Evolutionary conservation across 768 basidiomycete species (phyloP).

Genomic region (Pleurotus sapidus): DNA sequence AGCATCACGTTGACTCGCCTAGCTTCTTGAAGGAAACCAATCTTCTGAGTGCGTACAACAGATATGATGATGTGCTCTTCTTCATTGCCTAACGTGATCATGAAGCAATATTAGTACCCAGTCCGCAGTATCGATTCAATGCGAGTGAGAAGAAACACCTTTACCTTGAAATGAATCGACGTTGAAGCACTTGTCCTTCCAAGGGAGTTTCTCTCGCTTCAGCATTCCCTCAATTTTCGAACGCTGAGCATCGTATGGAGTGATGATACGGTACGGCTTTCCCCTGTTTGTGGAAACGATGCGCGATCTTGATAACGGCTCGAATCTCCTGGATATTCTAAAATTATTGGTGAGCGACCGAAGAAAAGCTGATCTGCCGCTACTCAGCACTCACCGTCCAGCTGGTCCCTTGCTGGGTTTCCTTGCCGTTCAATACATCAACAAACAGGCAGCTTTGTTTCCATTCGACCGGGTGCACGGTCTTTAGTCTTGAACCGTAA

Average conservation of each 20-base stretch:
- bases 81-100: conserved; percentile 56
- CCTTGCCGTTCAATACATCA: conserved; percentile 37
- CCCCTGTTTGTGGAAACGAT: conserved; percentile 33
- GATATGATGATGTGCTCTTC: conserved; percentile 73
- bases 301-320: conserved; percentile 43
- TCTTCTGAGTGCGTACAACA: conserved; percentile 54
- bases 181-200: conserved; percentile 68
- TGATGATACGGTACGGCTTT: conserved; percentile 57
- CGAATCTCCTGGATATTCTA: conserved; percentile 55
- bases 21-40: conserved; percentile 59
- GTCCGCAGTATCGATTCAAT: background rate
- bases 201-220: conserved; percentile 40
- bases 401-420: conserved; percentile 27
- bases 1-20: conserved; percentile 87
- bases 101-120: background rate
- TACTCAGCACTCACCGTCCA: conserved; percentile 31
- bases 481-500: conserved; percentile 51
- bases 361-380: background rate
- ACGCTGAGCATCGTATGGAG: conserved; percentile 74
- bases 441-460: conserved; percentile 54
- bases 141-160: conserved; percentile 1
- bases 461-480: conserved; percentile 34
- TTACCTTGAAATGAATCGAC: conserved; percentile 79
- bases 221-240: conserved; percentile 47
- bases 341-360: background rate